Evolutionary conservation across 208 protist species (phyloP).

Genomic region (Trypanosoma theileri): DNA sequence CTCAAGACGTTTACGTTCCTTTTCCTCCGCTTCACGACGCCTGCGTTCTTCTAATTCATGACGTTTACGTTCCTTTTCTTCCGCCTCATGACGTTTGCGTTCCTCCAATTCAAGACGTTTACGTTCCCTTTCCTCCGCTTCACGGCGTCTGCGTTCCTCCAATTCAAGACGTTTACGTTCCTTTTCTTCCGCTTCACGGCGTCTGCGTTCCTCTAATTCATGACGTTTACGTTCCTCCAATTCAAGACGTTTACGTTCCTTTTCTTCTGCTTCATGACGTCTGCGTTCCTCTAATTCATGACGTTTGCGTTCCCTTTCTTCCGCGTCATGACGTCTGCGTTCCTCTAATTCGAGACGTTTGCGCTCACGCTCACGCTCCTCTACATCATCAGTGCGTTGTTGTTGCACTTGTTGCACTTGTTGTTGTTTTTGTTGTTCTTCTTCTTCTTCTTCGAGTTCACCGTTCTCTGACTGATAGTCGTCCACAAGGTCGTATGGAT

Average conservation of each 20-base stretch:
- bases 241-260: constrained; percentile 13
- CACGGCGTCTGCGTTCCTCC: constrained; percentile 10
- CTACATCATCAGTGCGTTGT: too few relatives aligned
- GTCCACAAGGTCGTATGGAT: background rate
- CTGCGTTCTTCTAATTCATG: background rate
- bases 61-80: constrained; percentile 19
- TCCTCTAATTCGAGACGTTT: background rate
- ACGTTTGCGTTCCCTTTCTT: constrained; percentile 15
- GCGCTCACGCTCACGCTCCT: too few relatives aligned
- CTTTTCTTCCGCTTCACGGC: constrained; percentile 9
- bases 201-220: constrained; percentile 18
- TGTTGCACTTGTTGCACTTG: background rate
- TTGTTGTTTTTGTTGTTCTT: background rate
- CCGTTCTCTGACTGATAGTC: background rate
- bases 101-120: constrained; percentile 16
- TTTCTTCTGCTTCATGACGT: constrained; percentile 11
- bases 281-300: background rate
- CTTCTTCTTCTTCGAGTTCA: too few relatives aligned
- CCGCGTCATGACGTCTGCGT: background rate
- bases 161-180: constrained; percentile 16
- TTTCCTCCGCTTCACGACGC: constrained; percentile 5
- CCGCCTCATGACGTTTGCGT: background rate
- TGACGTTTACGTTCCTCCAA: constrained; percentile 20
- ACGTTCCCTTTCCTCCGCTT: constrained; percentile 17
- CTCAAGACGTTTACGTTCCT: constrained; percentile 9